phyloP scores from a whole-genome alignment of 1,284 basidiomycete species.

The Pseudozyma sp. region DNA sequence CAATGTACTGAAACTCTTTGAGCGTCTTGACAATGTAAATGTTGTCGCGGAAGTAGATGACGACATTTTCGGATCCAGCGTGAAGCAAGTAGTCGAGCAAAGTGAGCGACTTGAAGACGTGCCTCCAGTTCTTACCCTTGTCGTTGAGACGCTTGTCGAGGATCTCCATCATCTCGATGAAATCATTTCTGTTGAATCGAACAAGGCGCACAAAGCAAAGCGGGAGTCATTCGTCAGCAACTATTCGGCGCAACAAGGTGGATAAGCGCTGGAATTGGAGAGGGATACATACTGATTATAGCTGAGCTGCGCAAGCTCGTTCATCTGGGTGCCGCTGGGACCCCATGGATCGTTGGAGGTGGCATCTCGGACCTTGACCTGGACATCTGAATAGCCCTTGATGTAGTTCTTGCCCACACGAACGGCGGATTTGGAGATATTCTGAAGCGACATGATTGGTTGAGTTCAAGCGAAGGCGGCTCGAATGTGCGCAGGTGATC shows the following conservation, averaged over 20 bases:
- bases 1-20: conserved; percentile 97
- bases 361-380: conserved; percentile 95
- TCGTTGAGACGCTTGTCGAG: conserved; percentile 98
- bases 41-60: conserved; percentile 97
- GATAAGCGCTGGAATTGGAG: neutral
- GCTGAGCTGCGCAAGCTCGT: conserved; percentile 95
- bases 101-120: conserved; percentile 99
- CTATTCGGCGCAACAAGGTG: neutral
- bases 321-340: conserved; percentile 94
- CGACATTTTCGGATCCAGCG: conserved; percentile 96
- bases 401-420: conserved; percentile 68
- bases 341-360: conserved; percentile 99
- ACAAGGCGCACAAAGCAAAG: neutral
- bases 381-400: conserved; percentile 72
- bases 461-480: neutral
- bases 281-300: conserved; percentile 87
- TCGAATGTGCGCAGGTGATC: neutral
- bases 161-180: conserved; percentile 99
- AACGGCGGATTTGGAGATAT: conserved; percentile 66
- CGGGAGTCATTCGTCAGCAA: neutral
- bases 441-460: conserved; percentile 62
- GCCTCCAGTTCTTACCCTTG: conserved; percentile 99
- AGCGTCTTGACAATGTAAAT: conserved; percentile 98
- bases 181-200: conserved; percentile 80
- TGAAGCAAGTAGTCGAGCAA: conserved; percentile 96